Conservation (phyloP, 2,329 filamentous ascomycete species). For the Elsinoe fawcettii region DNA sequence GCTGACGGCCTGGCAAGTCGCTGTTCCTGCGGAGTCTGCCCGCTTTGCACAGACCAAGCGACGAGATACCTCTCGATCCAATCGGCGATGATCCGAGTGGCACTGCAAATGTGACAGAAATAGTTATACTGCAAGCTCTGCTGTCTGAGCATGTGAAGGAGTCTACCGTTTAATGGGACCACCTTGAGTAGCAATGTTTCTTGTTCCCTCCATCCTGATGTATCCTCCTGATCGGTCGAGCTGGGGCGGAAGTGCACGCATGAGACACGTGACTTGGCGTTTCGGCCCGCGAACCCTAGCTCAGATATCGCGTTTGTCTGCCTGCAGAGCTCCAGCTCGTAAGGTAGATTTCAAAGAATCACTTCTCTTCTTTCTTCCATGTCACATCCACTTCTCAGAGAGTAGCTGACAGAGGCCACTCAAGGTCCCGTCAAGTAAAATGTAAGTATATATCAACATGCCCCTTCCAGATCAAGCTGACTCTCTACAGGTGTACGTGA, state of each 20-base stretch:
- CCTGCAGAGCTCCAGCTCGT: not conserved
- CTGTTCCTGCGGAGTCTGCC: conserved; percentile 1
- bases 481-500: conserved; percentile 18
- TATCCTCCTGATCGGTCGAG: not conserved
- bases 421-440: conserved; percentile 10
- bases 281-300: not conserved
- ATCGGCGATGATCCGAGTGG: conserved; percentile 9
- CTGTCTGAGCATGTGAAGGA: not conserved
- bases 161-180: not conserved
- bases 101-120: not conserved
- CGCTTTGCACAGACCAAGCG: conserved; percentile 8
- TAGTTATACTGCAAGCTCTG: not conserved
- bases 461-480: conserved; percentile 6
- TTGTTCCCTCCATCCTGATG: too few species aligned
- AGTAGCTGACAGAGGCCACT: not conserved
- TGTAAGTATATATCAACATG: conserved; percentile 13
- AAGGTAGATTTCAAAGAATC: not conserved
- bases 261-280: conserved; percentile 15
- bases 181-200: not conserved
- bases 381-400: not conserved
- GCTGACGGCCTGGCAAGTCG: not conserved
- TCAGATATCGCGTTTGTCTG: not conserved
- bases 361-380: not conserved
- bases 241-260: not conserved
- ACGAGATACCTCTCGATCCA: not conserved